Evolutionary conservation across 768 basidiomycete species (phyloP), one percentile per base, ranked within the genome.

Genomic region (Ephemerocybe angulata): DNA sequence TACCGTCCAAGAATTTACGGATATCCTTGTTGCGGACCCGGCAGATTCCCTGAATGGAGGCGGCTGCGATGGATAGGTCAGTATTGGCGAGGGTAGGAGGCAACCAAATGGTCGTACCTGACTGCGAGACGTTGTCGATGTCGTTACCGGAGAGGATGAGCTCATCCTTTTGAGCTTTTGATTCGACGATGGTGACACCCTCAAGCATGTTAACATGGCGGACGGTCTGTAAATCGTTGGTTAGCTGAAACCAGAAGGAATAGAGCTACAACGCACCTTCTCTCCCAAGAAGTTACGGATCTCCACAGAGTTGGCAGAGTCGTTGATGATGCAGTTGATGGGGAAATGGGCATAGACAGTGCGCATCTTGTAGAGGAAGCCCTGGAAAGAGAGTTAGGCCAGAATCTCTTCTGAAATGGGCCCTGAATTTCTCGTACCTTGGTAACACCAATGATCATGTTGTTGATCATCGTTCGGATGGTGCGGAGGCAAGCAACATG

Each of bases 301-400:
- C 71, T 96, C 94, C 44, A 95, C 73, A 46, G 83, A 72, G 35
- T 66, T 70, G 51, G 90, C 92, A 56, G 71, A 71, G 7, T 90
- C 84, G 70, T 90, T 86, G 65, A 96, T 91, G 71, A 97, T 96
- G 70, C 88, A 88, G 80, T 99, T 99, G 82, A 99, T 97, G 58
- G 97, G 97, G 81, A 99, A 99, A 80, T 99, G 97, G 64, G 97
- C 97, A 69, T 98, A 99, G 50, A 99, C 97, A 25, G 93, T 83
- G 64, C 95, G 92, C 96, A 99, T 98, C 88, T 98, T 99, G 85
- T 99, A 99, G 65, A 86, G 85, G 86, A 98, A 99, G 59, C 97
- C 97, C 95, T 95, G 62, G n/a, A 40, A 51, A n/a, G 41, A n/a
- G 11, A 3, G 42, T 33, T 22, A 48, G 35, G 17, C 28, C 25